Percentiles rank a stretch among this genome's conserved stretches.
phyloP scores from a whole-genome alignment of 2,329 filamentous ascomycete genomes.

The Fusarium tjaetaba region DNA sequence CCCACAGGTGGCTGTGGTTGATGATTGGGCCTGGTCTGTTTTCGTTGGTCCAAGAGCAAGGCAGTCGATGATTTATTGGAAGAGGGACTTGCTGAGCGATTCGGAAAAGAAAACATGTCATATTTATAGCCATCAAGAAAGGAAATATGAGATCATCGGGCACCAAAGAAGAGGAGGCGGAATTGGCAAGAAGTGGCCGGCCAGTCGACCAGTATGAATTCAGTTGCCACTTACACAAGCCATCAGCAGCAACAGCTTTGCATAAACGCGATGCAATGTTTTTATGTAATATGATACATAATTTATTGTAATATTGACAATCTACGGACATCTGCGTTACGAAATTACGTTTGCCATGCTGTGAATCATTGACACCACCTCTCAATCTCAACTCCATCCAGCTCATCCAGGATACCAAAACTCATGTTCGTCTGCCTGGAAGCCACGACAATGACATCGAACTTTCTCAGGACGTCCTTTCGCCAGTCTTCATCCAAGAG shows the following conservation, averaged over 20 bases:
- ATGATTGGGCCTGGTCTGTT: background rate
- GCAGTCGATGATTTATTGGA: background rate
- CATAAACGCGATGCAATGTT: background rate
- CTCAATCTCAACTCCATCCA: slow-evolving; percentile 51
- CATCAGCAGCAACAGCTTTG: background rate
- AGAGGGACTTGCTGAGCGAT: background rate
- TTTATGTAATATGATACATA: background rate
- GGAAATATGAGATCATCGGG: background rate
- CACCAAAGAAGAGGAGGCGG: background rate
- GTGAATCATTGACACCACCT: slow-evolving; percentile 47
- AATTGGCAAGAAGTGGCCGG: background rate
- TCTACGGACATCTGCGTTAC: background rate
- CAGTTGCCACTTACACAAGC: slow-evolving; percentile 15
- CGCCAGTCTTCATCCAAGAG: slow-evolving; percentile 52
- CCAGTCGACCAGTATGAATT: background rate
- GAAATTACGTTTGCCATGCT: background rate
- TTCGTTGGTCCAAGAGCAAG: background rate
- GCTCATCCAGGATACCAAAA: slow-evolving; percentile 48
- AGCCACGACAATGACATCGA: slow-evolving; percentile 55
- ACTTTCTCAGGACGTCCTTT: slow-evolving; percentile 46
- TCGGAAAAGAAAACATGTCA: background rate
- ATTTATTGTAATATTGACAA: background rate
- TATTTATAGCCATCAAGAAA: background rate
- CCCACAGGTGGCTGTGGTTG: background rate
- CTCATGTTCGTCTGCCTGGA: slow-evolving; percentile 53